Evolutionary conservation across 495 filamentous ascomycete genomes (phyloP), one percentile per base, ranked within the genome.

Genomic region (Penicillium herquei): DNA sequence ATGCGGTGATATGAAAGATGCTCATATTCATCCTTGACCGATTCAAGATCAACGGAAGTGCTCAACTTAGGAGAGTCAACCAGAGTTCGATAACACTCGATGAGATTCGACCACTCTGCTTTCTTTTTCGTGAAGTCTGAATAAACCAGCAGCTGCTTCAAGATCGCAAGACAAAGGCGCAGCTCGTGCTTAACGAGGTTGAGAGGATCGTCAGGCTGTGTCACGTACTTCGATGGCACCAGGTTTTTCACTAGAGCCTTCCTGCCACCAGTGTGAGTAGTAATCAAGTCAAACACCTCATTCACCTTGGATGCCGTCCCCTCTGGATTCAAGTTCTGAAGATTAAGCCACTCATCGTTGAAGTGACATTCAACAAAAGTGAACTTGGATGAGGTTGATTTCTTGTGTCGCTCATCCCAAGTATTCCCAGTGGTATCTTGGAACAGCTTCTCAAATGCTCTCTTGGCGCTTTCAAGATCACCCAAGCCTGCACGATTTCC

Each of bases 401-500:
- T 7, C 6, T 18, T 14, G 39, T 55, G 11, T 6, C 59, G 53
- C 3, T 40, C 3, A 12, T 55, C 30, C 63, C 63, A 66, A 1
- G 0, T 6, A n/a, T 57, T 45, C 11, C 32, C 45, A 11, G 51
- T 57, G 1, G 3, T 10, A 0, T n/a, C 10, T n/a, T 52, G 3
- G 45, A 63, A 66, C 2, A 16, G 26, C 14, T 17, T n/a, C 35
- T 39, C 7, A 13, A 62, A 66, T 5, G 12, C 10, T 3, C 1
- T 1, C 7, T 50, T 42, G 39, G 54, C 60, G 13, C 37, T 12
- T 26, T 39, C 21, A 5, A 61, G 30, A 6, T 48, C 47, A 7
- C 52, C 57, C 8, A 7, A 16, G 11, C 43, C 43, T 33, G 30
- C 7, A 11, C 6, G 12, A 1, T 16, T 31, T 13, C 12, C 2